Evolutionary conservation across 176 grass and related monocot genomes (phyloP).

Genomic region (Miscanthus lutarioriparius): DNA sequence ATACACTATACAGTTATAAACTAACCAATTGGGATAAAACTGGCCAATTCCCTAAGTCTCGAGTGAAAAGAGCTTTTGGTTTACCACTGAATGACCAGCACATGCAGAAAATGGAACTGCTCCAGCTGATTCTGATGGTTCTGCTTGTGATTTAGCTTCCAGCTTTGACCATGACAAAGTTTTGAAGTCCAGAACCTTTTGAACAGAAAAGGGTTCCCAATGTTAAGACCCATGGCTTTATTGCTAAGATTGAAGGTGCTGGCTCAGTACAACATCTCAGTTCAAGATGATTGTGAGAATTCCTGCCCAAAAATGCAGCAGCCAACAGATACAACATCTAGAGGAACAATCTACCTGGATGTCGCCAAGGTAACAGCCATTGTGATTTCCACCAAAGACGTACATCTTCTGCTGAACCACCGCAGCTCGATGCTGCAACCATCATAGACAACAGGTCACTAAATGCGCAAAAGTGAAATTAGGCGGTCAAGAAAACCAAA

Average conservation of each 20-base stretch:
- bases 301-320: background rate
- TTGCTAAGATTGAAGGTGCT: background rate
- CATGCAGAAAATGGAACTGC: slow-evolving; percentile 47
- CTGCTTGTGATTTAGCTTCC: slow-evolving; percentile 61
- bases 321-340: background rate
- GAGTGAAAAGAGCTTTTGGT: background rate
- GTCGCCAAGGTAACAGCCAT: slow-evolving; percentile 89
- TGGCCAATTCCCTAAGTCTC: background rate
- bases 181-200: slow-evolving; percentile 94
- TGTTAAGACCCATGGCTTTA: slow-evolving; percentile 4
- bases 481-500: background rate
- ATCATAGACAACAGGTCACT: background rate
- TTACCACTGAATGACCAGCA: slow-evolving; percentile 96
- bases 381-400: slow-evolving; percentile 89
- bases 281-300: background rate
- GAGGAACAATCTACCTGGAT: slow-evolving; percentile 51
- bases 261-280: background rate
- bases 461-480: background rate
- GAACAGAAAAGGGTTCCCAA: background rate
- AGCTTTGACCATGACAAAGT: slow-evolving; percentile 89
- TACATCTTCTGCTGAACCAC: slow-evolving; percentile 93
- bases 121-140: slow-evolving; percentile 52
- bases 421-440: slow-evolving; percentile 78
- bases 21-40: background rate
- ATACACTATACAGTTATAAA: slow-evolving; percentile 25